phyloP scores from a whole-genome alignment of 1,139 yeast species.

The Geotrichum candidum region DNA sequence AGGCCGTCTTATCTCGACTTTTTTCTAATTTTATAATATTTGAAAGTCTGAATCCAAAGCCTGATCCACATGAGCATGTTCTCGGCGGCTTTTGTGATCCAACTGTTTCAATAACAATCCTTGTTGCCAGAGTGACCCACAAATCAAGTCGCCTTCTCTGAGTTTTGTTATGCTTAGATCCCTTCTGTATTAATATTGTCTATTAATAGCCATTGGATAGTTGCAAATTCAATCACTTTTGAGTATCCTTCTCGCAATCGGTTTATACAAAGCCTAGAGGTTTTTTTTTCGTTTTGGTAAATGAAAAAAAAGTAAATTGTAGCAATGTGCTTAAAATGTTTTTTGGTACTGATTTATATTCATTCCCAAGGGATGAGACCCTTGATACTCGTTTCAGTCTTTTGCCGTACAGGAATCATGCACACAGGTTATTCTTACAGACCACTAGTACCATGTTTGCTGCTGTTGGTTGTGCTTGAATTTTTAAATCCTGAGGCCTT shows the following conservation, averaged over 20 bases:
- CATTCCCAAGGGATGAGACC: conserved; percentile 9
- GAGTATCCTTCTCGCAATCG: conserved; percentile 7
- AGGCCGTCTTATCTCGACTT: neutral
- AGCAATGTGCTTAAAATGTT: conserved; percentile 7
- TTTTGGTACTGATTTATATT: conserved; percentile 6
- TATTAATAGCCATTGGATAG: neutral
- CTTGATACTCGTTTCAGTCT: neutral
- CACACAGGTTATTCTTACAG: neutral
- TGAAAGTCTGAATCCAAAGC: neutral
- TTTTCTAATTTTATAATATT: conserved; percentile 1
- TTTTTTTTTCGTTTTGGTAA: conserved; percentile 2
- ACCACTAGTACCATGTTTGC: conserved; percentile 1
- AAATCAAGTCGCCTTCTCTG: conserved; percentile 6
- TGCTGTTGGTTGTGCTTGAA: neutral
- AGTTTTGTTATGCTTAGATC: conserved; percentile 9
- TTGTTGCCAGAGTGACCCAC: conserved; percentile 8
- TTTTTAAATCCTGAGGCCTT: no score
- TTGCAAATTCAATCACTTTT: neutral
- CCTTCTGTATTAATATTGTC: conserved; percentile 2
- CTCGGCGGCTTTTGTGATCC: conserved; percentile 13
- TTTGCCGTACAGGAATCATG: neutral
- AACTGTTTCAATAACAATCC: conserved; percentile 8
- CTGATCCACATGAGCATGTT: neutral
- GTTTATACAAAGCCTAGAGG: conserved; percentile 7
- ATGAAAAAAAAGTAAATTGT: conserved; percentile 7